phyloP scores from a whole-genome alignment of 2,329 filamentous ascomycete species.

The Penicillium glabrum region DNA sequence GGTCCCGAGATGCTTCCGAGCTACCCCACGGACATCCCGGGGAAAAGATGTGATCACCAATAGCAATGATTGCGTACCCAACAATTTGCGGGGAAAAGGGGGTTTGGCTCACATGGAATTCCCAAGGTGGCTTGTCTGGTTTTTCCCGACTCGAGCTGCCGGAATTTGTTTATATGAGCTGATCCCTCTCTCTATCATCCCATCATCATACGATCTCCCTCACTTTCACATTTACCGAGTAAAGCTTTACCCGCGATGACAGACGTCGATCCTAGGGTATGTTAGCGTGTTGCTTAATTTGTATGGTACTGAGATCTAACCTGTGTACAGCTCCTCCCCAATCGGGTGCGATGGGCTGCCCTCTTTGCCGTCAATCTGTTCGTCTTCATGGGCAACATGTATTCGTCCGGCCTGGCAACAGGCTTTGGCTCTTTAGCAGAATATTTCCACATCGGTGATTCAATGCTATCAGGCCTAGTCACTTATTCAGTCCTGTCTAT shows the following conservation, averaged over 20 bases:
- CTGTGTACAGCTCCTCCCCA: slow-evolving; percentile 19
- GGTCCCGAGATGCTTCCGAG: slow-evolving; percentile 17
- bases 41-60: background rate
- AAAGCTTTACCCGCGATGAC: slow-evolving; percentile 6
- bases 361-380: slow-evolving; percentile 29
- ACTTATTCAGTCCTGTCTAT: slow-evolving; percentile 26
- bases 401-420: slow-evolving; percentile 27
- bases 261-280: slow-evolving; percentile 21
- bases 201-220: slow-evolving; percentile 8
- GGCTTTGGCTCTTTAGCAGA: slow-evolving; percentile 23
- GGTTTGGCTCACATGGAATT: background rate
- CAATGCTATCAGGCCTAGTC: slow-evolving; percentile 19
- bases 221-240: background rate
- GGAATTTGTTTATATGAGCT: slow-evolving; percentile 12
- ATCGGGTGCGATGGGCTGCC: slow-evolving; percentile 24
- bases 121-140: background rate
- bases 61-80: background rate
- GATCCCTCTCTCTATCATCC: background rate
- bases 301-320: background rate
- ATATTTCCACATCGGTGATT: slow-evolving; percentile 19
- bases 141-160: slow-evolving; percentile 1
- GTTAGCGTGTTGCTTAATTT: background rate
- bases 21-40: slow-evolving; percentile 11
- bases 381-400: slow-evolving; percentile 33
- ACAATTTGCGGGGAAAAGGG: slow-evolving; percentile 2